phyloP scores from a whole-genome alignment of 108 stramenopile species.

The Pseudonitzschia pungens region DNA sequence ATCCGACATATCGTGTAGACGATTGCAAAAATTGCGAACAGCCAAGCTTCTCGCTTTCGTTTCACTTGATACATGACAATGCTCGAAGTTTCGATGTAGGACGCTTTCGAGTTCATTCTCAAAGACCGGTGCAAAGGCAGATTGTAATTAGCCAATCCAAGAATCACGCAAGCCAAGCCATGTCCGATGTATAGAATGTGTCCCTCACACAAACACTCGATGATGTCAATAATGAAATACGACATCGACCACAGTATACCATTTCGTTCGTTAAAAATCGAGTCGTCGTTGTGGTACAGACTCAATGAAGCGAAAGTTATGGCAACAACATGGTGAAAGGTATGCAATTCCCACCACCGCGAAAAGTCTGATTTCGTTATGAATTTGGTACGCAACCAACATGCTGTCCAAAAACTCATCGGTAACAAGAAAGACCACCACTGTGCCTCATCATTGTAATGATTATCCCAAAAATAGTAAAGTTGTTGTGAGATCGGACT shows the following conservation, averaged over 20 bases:
- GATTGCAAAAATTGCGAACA: constrained; percentile 41
- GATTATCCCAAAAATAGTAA: neutral
- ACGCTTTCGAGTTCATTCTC: constrained; percentile 45
- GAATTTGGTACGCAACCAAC: constrained; percentile 15
- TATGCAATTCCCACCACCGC: constrained; percentile 33
- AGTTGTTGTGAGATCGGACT: neutral
- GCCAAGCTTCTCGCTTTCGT: constrained; percentile 30
- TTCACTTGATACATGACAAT: constrained; percentile 32
- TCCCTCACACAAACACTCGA: constrained; percentile 25
- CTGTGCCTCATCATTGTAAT: neutral
- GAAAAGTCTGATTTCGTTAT: constrained; percentile 6
- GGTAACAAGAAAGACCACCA: constrained; percentile 25
- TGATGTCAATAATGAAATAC: constrained; percentile 42
- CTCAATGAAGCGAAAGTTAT: constrained; percentile 24
- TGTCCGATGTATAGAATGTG: constrained; percentile 29
- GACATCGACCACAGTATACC: constrained; percentile 35
- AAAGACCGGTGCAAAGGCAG: constrained; percentile 28
- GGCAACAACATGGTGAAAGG: constrained; percentile 34
- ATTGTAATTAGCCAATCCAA: constrained; percentile 29
- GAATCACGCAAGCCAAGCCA: constrained; percentile 26
- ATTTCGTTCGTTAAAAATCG: constrained; percentile 42
- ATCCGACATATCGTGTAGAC: constrained; percentile 44
- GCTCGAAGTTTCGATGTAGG: constrained; percentile 27
- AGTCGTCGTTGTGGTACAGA: constrained; percentile 38
- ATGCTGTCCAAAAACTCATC: constrained; percentile 27